Evolutionary conservation across 1,284 basidiomycete species (phyloP), one percentile per base, ranked within the genome.

Genomic region (Leccinum pachyderme): DNA sequence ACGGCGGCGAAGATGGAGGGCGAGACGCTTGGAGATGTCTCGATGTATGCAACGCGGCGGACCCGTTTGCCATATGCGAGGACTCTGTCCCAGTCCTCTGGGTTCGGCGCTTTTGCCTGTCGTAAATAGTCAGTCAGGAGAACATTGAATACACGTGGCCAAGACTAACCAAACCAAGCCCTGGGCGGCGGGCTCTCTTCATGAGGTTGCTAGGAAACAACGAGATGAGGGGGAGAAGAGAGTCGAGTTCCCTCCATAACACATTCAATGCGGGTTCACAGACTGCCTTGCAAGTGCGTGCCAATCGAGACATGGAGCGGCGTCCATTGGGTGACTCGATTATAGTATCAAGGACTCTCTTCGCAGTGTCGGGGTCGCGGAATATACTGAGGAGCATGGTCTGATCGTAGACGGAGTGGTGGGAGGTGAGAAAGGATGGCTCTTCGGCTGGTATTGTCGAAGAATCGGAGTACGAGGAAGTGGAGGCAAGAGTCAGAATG

Each of bases 211-310:
- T 75, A 11, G 88, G 87, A 69, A 91, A 90, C 52, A 89, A 70
- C 25, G 83, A 81, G 51, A 90, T 73, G 54, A 91, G 74, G 5
- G 88, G 88, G 44, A 83, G 71, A 57, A 91, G 74, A 13, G 86
- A 88, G 69, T 91, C 88, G 52, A 91, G 73, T 63, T 91, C 88
- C 66, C 78, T 82, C 88, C 88, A 91, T 31, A 91, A 75, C 48
- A 84, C 72, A 66, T 84, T 75, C 57, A 90, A 67, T n/a, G 84
- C 82, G n/a, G 86, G 86, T 60, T 87, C 86, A 59, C 78, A 81
- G 67, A 89, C 74, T 25, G 82, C 81, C 60, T 78, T 83, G 71
- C 88, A 90, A 49, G 88, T 89, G 54, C 88, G 77, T 51, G 88
- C 82, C 59, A 91, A 73, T 63, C 87, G 77, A 47, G 84, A 83